Evolutionary conservation across 2,329 filamentous ascomycete genomes (phyloP), one percentile per base, ranked within the genome.

Genomic region (Thelonectria discophora): DNA sequence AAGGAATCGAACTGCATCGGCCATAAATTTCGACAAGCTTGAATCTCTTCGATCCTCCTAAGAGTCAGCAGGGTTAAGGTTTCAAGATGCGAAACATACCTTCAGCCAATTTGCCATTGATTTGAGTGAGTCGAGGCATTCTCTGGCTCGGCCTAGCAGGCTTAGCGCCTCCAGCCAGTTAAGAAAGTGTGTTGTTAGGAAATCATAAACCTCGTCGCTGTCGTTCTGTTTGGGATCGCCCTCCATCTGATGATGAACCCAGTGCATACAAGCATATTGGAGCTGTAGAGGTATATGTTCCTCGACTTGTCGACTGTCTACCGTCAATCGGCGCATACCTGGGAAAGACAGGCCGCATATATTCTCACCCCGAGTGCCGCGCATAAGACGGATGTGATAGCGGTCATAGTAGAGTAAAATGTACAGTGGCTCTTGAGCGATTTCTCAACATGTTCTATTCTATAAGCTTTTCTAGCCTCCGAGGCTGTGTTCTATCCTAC

Each of bases 201-300:
- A n/a, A n/a, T n/a, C n/a, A n/a, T n/a, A n/a, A n/a, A n/a, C n/a
- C n/a, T n/a, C n/a, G n/a, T n/a, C n/a, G n/a, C n/a, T n/a, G n/a
- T n/a, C n/a, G n/a, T 48, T n/a, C 45, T 17, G 27, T 30, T 34
- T 15, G 3, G 13, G 10, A 20, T 7, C 17, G 15, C 21, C n/a
- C 5, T 15, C n/a, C n/a, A n/a, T n/a, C n/a, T n/a, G n/a, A 37
- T 37, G 17, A 7, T 34, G 15, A 20, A 12, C 46, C 54, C 54
- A 56, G 15, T 65, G 32, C 1, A 43, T 17, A 1, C 53, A 66
- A 2, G 56, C 60, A n/a, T 66, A 66, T 13, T 46, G 56, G 0
- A 65, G 6, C 32, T 66, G 49, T 0, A 39, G 1, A 0, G 60
- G 6, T 0, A 65, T 18, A 4, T n/a, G 39, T 0, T 18, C 12